Base-by-base conservation (phyloP, 352 stramenopile genomes). In the Phytophthora nicotianae region DNA sequence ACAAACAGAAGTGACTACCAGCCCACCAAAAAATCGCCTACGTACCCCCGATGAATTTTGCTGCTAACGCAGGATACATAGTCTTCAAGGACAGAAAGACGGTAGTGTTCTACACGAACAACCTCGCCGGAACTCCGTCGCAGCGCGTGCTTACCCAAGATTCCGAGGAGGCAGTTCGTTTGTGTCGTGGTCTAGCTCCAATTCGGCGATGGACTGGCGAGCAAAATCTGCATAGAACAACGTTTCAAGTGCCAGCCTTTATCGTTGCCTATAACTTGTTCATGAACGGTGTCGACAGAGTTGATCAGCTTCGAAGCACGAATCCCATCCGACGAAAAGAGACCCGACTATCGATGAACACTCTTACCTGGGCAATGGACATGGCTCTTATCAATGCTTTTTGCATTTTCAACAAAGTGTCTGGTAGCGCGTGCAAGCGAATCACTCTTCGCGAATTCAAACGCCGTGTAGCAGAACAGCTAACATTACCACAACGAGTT, bases 361-460 rank as follows among this genome's bases (percentile, higher is more conserved):
- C 58, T 5, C n/a, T 65, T 4, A 58, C 57, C 0, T 65, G 48
- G 48, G 38, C 29, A 10, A 7, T 65, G 0, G 29, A 65, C 23
- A n/a, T 65, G 1, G 37, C 57, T 0, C n/a, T 65, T 8, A 58
- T 65, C 20, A 52, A 65, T 16, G 29, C 57, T 14, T 58, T 53
- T 16, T 0, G 38, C 6, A 19, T 63, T 0, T 53, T 58, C n/a
- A 43, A 26, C 7, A 65, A 52, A 16, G 37, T 62, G 1, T 33
- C 23, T 27, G 13, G 40, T 29, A 27, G 17, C 11, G 11, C 29
- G 5, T 13, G 45, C 14, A 17, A 7, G 40, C 26, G 17, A 4
- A 24, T 52, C 0, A 52, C 14, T 4, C 45, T 58, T 14, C 45
- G 54, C 23, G 47, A 65, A 7, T 65, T 58, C 19, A 58, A 65